phyloP scores from a whole-genome alignment of 306 rosid genomes.

The Phaseolus lunatus region DNA sequence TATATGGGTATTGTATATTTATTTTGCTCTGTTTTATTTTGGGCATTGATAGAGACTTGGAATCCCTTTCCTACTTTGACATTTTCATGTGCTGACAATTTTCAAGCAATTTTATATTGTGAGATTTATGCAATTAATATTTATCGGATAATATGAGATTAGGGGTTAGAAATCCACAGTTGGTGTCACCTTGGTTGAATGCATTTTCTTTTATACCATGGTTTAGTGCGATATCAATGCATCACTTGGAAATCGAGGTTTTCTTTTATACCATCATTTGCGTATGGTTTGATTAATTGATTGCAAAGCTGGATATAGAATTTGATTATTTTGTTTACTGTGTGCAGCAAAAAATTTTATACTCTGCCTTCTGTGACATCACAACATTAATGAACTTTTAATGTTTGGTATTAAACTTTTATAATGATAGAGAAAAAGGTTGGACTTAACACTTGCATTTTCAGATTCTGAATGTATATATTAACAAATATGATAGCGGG shows the following conservation, averaged over 20 bases:
- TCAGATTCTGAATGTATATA: slow-evolving; percentile 88
- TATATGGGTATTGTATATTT: background rate
- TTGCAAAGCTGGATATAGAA: background rate
- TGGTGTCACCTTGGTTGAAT: background rate
- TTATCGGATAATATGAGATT: background rate
- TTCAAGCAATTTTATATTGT: background rate
- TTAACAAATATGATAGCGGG: slow-evolving; percentile 70
- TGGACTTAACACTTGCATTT: slow-evolving; percentile 3
- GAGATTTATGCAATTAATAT: background rate
- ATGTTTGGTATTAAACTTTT: background rate
- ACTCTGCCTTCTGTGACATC: background rate
- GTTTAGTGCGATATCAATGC: slow-evolving; percentile 8
- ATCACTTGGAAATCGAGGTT: background rate
- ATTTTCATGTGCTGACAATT: slow-evolving; percentile 5
- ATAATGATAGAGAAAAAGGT: background rate
- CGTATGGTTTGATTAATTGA: background rate
- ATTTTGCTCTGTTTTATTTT: background rate
- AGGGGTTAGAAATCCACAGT: background rate
- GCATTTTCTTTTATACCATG: background rate
- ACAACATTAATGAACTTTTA: background rate
- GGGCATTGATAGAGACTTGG: background rate
- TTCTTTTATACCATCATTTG: too few relatives aligned
- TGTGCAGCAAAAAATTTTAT: background rate
- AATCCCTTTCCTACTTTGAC: background rate
- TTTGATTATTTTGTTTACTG: background rate